Evolutionary conservation across 2,329 filamentous ascomycete genomes (phyloP).

Genomic region (Ophiocordyceps camponoti-leonardi): DNA sequence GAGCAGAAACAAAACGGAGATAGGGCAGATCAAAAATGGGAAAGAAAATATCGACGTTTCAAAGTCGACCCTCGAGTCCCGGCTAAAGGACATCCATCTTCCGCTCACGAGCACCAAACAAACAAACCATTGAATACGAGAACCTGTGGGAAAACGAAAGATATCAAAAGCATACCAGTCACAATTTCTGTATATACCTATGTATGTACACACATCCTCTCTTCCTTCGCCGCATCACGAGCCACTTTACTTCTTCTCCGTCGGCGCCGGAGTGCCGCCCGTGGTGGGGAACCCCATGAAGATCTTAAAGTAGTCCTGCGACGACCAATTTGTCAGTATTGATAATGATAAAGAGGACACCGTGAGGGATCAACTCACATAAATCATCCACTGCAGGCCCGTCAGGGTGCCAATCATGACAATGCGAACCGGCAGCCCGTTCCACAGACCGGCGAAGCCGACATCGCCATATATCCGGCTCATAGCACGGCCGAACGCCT

Average conservation of each 20-base stretch:
- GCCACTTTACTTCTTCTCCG: conserved; percentile 24
- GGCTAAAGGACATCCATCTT: too few relatives aligned
- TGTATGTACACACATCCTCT: too few relatives aligned
- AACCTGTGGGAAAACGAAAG: too few relatives aligned
- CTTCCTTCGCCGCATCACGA: too few relatives aligned
- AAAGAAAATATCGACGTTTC: too few relatives aligned
- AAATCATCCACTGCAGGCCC: conserved; percentile 87
- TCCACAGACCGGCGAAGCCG: conserved; percentile 80
- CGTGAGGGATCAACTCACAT: conserved; percentile 32
- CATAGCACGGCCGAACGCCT: conserved; percentile 62
- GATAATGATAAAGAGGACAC: background rate
- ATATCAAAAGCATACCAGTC: too few relatives aligned
- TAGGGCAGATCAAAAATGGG: too few relatives aligned
- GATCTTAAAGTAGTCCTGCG: conserved; percentile 70
- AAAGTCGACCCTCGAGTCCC: too few relatives aligned
- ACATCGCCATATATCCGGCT: conserved; percentile 73
- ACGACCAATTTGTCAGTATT: background rate
- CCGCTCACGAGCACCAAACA: too few relatives aligned
- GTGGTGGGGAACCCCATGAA: conserved; percentile 78
- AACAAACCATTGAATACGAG: too few relatives aligned
- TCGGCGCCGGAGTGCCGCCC: conserved; percentile 43
- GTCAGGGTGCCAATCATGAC: conserved; percentile 78
- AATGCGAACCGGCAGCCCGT: conserved; percentile 68
- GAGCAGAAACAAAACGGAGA: too few relatives aligned
- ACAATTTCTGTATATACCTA: too few relatives aligned